Percentiles rank a stretch among this genome's conserved stretches.
These are phyloP conservation scores for Stachybotrys echinatus DNA, from an alignment of 2,329 filamentous ascomycete genomes.

Conservation along the genomic window DNA sequence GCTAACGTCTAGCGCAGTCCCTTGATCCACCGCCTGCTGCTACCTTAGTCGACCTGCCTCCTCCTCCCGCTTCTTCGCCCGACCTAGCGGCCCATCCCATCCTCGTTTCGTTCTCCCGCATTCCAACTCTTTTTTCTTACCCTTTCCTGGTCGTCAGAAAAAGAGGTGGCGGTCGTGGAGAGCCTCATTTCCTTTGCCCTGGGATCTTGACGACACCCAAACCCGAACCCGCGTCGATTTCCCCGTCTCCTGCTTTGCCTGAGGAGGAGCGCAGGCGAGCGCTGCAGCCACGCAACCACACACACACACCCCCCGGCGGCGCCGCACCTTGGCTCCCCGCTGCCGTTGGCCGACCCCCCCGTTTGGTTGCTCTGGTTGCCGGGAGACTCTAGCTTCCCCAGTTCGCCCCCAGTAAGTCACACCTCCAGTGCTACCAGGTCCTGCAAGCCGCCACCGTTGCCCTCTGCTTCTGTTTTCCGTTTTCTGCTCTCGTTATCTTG, in stretches of 20 bases:
- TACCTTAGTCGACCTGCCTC: too few species aligned
- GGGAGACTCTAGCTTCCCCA: not conserved
- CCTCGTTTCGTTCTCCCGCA: not conserved
- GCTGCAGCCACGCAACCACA: not conserved
- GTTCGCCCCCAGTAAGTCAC: not conserved
- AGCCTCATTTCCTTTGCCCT: not conserved
- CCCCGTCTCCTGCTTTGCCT: not conserved
- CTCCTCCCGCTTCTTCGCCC: not conserved
- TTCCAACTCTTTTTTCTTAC: not conserved
- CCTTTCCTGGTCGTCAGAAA: not conserved
- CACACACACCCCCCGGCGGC: too few species aligned
- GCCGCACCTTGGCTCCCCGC: not conserved
- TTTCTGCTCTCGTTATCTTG: not conserved
- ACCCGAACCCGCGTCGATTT: too few species aligned
- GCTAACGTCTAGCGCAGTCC: constrained; percentile 12
- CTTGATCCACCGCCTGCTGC: not conserved
- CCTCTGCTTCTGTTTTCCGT: not conserved
- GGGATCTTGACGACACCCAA: too few species aligned
- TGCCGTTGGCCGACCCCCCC: not conserved
- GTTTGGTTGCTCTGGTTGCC: not conserved
- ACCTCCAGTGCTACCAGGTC: not conserved
- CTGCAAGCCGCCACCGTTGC: not conserved
- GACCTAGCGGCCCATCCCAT: not conserved
- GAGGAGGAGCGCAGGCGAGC: not conserved
- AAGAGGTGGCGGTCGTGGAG: not conserved